Conservation (phyloP, 495 filamentous ascomycete species). For the Penicillium chermesinum region DNA sequence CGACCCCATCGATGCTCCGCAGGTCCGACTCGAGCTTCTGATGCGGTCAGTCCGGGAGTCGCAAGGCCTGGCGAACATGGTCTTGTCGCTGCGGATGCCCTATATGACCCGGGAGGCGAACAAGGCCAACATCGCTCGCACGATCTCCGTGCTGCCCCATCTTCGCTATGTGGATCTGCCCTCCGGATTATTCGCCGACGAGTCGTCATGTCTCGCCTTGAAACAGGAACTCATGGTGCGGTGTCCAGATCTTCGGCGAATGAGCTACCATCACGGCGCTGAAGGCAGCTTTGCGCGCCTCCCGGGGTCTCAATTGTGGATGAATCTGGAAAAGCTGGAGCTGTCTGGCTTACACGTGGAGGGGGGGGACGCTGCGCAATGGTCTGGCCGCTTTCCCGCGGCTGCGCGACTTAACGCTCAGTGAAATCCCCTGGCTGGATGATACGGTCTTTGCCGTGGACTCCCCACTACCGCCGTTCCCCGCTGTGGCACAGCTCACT, state of each 20-base stretch:
- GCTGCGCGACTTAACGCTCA: conserved; percentile 68
- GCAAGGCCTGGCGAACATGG: conserved; percentile 55
- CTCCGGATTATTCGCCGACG: conserved; percentile 70
- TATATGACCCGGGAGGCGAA: conserved; percentile 92
- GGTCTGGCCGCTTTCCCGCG: conserved; percentile 60
- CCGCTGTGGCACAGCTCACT: conserved; percentile 61
- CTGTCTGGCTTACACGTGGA: conserved; percentile 69
- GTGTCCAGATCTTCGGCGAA: conserved; percentile 79
- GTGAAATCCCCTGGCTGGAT: conserved; percentile 60
- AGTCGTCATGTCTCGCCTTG: conserved; percentile 65
- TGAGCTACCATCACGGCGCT: conserved; percentile 73
- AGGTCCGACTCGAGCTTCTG: conserved; percentile 69
- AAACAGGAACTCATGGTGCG: conserved; percentile 77
- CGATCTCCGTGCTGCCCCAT: conserved; percentile 77
- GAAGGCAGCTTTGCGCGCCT: conserved; percentile 74
- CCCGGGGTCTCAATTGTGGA: conserved; percentile 62
- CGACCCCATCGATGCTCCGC: conserved; percentile 71
- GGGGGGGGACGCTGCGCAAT: conserved; percentile 58
- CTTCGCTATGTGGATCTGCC: conserved; percentile 89
- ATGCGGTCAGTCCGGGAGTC: conserved; percentile 76
- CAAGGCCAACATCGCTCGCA: conserved; percentile 78
- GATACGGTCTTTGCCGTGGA: conserved; percentile 66
- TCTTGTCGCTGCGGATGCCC: conserved; percentile 81
- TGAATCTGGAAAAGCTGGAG: conserved; percentile 73
- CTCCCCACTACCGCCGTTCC: conserved; percentile 59